Evolutionary conservation across 2,329 filamentous ascomycete genomes (phyloP).

Genomic region (Trichoderma cornu-damae): DNA sequence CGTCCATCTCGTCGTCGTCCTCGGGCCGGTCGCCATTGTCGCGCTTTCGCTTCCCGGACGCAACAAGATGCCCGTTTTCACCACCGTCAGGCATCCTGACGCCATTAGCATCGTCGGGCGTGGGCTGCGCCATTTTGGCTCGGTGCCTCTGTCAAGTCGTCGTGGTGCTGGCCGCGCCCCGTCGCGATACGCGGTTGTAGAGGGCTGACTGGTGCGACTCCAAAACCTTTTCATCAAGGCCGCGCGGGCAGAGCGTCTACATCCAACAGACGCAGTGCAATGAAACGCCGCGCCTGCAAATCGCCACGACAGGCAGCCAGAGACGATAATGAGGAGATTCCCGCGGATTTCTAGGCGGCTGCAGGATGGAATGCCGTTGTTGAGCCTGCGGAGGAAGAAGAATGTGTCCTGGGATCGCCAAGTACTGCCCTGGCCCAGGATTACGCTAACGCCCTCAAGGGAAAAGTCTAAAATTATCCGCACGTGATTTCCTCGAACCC

Average conservation of each 20-base stretch:
- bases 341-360: constrained; percentile 23
- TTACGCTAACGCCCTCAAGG: constrained; percentile 29
- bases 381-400: constrained; percentile 35
- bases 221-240: constrained; percentile 36
- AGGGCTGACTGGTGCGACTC: constrained; percentile 39
- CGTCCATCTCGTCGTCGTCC: constrained; percentile 26
- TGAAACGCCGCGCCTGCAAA: constrained; percentile 24
- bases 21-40: constrained; percentile 42
- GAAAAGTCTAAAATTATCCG: constrained; percentile 27
- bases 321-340: constrained; percentile 20
- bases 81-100: constrained; percentile 32
- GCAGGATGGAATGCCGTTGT: constrained; percentile 28
- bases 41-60: constrained; percentile 55
- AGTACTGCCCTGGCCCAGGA: constrained; percentile 21
- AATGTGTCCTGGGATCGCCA: constrained; percentile 38
- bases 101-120: constrained; percentile 39
- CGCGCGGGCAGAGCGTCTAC: constrained; percentile 30
- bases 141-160: constrained; percentile 23
- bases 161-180: constrained; percentile 32
- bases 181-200: constrained; percentile 39
- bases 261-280: constrained; percentile 32
- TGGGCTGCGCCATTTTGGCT: constrained; percentile 40
- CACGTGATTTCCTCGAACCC: constrained; percentile 31
- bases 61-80: constrained; percentile 30
- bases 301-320: constrained; percentile 20